Evolutionary conservation across 495 filamentous ascomycete species (phyloP), one percentile per base, ranked within the genome.

Genomic region (Daldinia loculata): DNA sequence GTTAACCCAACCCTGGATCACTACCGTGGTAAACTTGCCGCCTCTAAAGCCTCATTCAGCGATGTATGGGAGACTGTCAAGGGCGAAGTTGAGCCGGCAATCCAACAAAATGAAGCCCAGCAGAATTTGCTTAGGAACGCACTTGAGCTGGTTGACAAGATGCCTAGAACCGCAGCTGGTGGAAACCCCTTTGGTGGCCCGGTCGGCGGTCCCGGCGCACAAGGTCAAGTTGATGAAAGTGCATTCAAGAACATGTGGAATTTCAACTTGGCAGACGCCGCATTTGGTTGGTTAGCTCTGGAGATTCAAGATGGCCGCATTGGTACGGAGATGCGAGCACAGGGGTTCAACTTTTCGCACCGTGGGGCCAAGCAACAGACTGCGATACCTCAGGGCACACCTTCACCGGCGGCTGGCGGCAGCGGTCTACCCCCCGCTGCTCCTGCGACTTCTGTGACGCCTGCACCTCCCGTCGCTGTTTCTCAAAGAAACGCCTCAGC

Each of bases 211-310:
- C 86, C 87, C 27, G 88, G 88, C 24, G 86, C 79, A 45, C 90
- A 89, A 67, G 95, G 95, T 19, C 93, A 96, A 73, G 93, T 99
- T 19, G 95, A 99, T 74, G 95, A 99, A 82, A 97, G 94, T 70
- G 95, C 95, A 0, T 99, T 99, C 85, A 99, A 99, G 85, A 99
- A 99, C 75, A 98, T 98, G 96, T 99, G 95, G 95, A 99, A 99
- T 81, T 99, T 99, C 83, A 99, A 99, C 78, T 81, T 99, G 56
- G 95, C 95, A 22, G 95, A 99, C 82, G 95, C 95, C 38, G 96
- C 95, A 12, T 99, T 97, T 77, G 95, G 95, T 51, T 98, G 91
- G 85, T 84, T 99, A 56, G 94, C 98, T 15, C 82, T 99, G 63
- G 95, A 99, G 73, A 88, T 99, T 50, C 94, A 98, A 75, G 90